These are phyloP conservation scores for Nothopassalora personata DNA, from an alignment of 2,329 filamentous ascomycete species.

Conservation along the genomic window DNA sequence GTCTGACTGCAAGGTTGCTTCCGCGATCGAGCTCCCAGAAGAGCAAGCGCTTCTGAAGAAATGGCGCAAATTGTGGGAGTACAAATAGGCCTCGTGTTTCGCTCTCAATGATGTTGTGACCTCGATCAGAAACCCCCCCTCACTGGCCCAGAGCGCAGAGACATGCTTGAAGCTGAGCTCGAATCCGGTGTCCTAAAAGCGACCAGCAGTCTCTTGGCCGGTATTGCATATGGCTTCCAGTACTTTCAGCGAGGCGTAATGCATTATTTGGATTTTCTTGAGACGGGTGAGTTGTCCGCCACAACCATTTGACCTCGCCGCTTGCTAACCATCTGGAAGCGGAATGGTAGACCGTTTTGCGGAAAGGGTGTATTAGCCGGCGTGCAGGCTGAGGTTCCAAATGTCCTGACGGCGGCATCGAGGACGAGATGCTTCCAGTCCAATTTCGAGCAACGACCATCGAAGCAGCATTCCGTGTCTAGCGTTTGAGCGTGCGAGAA, in stretches of 20 bases:
- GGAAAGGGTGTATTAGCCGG: too few relatives aligned
- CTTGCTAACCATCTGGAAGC: too few relatives aligned
- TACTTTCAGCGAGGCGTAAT: neutral
- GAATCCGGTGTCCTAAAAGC: neutral
- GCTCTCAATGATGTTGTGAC: neutral
- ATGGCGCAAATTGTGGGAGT: neutral
- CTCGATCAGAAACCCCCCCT: too few relatives aligned
- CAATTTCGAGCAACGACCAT: too few relatives aligned
- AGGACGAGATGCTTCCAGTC: too few relatives aligned
- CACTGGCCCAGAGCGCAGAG: neutral
- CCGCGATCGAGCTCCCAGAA: neutral
- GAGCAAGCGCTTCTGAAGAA: neutral
- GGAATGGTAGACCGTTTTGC: too few relatives aligned
- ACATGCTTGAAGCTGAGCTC: neutral
- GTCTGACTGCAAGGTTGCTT: neutral
- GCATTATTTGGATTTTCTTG: neutral
- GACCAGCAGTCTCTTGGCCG: neutral
- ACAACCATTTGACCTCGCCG: too few relatives aligned
- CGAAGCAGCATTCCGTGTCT: too few relatives aligned
- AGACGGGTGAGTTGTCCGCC: neutral
- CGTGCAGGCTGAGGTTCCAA: too few relatives aligned
- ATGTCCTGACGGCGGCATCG: too few relatives aligned
- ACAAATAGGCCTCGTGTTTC: neutral
- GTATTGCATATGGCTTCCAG: neutral
- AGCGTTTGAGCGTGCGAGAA: too few relatives aligned